Percentiles rank a stretch among this genome's conserved stretches.
Conservation (phyloP, 768 basidiomycete species). For the Boletus reticulatus region DNA sequence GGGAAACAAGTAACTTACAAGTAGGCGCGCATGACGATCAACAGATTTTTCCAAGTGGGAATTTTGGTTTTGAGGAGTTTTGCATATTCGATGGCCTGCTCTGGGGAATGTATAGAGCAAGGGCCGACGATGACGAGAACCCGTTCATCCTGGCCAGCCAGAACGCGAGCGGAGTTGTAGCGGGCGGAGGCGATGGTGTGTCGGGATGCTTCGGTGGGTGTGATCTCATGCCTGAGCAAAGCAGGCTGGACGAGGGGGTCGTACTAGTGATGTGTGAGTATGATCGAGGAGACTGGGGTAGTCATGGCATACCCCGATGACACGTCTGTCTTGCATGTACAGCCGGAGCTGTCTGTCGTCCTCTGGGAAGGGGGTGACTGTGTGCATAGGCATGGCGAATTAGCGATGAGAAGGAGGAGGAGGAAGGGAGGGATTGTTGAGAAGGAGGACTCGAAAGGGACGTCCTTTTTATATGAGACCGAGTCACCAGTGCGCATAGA, state of each 20-base stretch:
- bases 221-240: constrained; percentile 84
- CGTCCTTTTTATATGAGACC: constrained; percentile 31
- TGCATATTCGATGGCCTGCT: constrained; percentile 84
- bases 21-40: constrained; percentile 96
- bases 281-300: neutral
- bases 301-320: constrained; percentile 60
- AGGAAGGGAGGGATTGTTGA: neutral
- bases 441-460: neutral
- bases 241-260: constrained; percentile 96
- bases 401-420: neutral
- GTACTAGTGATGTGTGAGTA: constrained; percentile 51
- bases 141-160: constrained; percentile 83
- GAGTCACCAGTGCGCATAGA: neutral
- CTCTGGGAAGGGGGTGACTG: constrained; percentile 61
- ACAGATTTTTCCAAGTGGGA: constrained; percentile 67
- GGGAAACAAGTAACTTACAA: constrained; percentile 60
- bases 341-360: constrained; percentile 62
- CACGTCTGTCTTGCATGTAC: constrained; percentile 80
- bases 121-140: constrained; percentile 92
- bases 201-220: constrained; percentile 59
- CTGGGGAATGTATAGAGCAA: constrained; percentile 90
- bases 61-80: constrained; percentile 67
- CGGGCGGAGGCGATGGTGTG: constrained; percentile 80
- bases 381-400: constrained; percentile 31
- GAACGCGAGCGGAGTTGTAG: constrained; percentile 71